Evolutionary conservation across 2,329 filamentous ascomycete species (phyloP).

Genomic region (Trichoderma brevicompactum): DNA sequence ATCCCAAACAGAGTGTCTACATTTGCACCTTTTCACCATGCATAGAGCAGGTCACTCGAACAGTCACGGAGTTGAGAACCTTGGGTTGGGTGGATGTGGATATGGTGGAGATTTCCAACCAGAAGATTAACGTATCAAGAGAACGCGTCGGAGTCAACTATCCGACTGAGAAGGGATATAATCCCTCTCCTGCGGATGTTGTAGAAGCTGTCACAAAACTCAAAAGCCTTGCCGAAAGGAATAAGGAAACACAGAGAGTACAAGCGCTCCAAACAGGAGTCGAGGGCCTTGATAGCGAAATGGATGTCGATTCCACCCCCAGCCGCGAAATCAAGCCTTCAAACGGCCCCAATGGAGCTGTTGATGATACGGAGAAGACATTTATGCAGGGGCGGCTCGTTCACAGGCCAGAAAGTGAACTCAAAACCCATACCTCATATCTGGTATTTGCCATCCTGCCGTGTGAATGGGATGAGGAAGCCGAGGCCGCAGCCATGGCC

Average conservation of each 20-base stretch:
- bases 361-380: constrained; percentile 49
- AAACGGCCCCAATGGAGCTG: constrained; percentile 33
- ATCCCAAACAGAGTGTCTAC: constrained; percentile 71
- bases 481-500: constrained; percentile 70
- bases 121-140: constrained; percentile 77
- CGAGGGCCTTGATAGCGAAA: constrained; percentile 44
- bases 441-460: constrained; percentile 90
- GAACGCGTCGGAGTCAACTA: constrained; percentile 75
- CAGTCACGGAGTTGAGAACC: constrained; percentile 77
- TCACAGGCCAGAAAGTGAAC: constrained; percentile 80
- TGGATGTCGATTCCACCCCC: constrained; percentile 45
- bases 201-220: constrained; percentile 77
- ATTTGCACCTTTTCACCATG: constrained; percentile 96
- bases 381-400: constrained; percentile 79
- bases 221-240: constrained; percentile 71
- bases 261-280: constrained; percentile 37
- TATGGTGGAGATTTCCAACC: constrained; percentile 87
- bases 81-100: constrained; percentile 89
- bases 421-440: constrained; percentile 98
- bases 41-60: constrained; percentile 92
- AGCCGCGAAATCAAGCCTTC: constrained; percentile 30
- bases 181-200: constrained; percentile 72
- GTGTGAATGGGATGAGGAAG: constrained; percentile 80
- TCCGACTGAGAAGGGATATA: constrained; percentile 69
- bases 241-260: constrained; percentile 64